phyloP scores from a whole-genome alignment of 768 basidiomycete species.

The Candolleomyces eurysporus region DNA sequence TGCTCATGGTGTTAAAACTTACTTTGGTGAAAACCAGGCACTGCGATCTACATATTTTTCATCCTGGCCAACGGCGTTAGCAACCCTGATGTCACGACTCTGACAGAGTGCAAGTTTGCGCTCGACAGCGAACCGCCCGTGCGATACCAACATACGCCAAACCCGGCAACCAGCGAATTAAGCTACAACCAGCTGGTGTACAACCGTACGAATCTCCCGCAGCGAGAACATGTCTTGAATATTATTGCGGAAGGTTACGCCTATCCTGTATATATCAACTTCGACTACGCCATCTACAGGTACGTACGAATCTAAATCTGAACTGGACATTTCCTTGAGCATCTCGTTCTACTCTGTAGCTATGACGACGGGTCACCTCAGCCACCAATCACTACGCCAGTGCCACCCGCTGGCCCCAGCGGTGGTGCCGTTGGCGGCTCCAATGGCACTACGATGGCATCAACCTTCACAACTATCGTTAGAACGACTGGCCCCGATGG shows the following conservation, averaged over 20 bases:
- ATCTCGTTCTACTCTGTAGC: too few relatives aligned
- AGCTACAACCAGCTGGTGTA: conserved; percentile 19
- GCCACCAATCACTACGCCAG: too few relatives aligned
- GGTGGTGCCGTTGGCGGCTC: too few relatives aligned
- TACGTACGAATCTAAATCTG: neutral
- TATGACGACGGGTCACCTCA: too few relatives aligned
- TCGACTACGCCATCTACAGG: conserved; percentile 14
- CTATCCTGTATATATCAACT: conserved; percentile 8
- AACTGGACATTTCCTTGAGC: too few relatives aligned
- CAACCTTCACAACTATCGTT: too few relatives aligned
- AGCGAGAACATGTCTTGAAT: neutral
- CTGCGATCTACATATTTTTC: conserved; percentile 37
- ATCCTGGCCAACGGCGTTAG: conserved; percentile 32
- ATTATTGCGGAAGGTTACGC: neutral
- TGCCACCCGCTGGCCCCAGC: too few relatives aligned
- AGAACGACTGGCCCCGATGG: too few relatives aligned
- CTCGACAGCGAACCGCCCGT: conserved; percentile 14
- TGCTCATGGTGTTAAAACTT: neutral
- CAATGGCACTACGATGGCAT: too few relatives aligned
- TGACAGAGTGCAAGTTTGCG: conserved; percentile 23
- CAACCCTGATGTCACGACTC: conserved; percentile 10
- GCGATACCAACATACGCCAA: conserved; percentile 17
- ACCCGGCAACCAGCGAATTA: conserved; percentile 3
- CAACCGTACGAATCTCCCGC: conserved; percentile 10
- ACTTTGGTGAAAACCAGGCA: conserved; percentile 19